A percentile compares a stretch with the other conserved stretches of the same genome.
Conservation (phyloP, 2,329 filamentous ascomycete genomes). For the Cercospora nicotianae region DNA sequence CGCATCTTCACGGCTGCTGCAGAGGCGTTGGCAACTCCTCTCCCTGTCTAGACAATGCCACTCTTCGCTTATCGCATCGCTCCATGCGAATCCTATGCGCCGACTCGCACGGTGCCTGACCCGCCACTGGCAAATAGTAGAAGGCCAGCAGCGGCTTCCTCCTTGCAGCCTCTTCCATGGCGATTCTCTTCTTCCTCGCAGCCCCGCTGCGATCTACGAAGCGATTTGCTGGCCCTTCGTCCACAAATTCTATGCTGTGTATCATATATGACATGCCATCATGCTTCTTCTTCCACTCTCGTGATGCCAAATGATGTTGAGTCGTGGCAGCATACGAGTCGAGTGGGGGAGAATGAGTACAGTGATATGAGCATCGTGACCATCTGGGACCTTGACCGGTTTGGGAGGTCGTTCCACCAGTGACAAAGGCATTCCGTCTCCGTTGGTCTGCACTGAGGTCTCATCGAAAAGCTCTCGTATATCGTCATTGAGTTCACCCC, state of each 20-base stretch:
- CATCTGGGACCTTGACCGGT: constrained; percentile 63
- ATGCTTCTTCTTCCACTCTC: constrained; percentile 73
- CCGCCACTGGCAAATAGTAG: constrained; percentile 32
- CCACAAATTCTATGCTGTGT: constrained; percentile 77
- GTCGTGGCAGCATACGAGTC: constrained; percentile 73
- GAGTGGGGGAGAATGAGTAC: constrained; percentile 78
- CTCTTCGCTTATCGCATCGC: not conserved
- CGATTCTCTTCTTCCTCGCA: constrained; percentile 53
- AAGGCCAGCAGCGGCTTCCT: constrained; percentile 37
- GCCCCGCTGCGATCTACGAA: constrained; percentile 48
- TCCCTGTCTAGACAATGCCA: not conserved
- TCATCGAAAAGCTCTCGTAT: constrained; percentile 39
- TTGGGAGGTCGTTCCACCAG: constrained; percentile 45
- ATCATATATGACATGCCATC: constrained; percentile 91
- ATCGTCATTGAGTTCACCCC: constrained; percentile 58
- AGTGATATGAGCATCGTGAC: constrained; percentile 83
- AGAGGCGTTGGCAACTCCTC: not conserved
- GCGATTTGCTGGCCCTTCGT: constrained; percentile 62
- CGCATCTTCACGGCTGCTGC: not conserved
- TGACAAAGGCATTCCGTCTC: constrained; percentile 32
- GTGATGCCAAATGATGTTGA: constrained; percentile 77
- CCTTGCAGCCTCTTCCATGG: constrained; percentile 39
- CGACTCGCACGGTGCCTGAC: constrained; percentile 23
- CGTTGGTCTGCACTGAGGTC: constrained; percentile 35
- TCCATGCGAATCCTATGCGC: constrained; percentile 14